Conservation (phyloP, 352 stramenopile species). For the Globisporangium paddicum region DNA sequence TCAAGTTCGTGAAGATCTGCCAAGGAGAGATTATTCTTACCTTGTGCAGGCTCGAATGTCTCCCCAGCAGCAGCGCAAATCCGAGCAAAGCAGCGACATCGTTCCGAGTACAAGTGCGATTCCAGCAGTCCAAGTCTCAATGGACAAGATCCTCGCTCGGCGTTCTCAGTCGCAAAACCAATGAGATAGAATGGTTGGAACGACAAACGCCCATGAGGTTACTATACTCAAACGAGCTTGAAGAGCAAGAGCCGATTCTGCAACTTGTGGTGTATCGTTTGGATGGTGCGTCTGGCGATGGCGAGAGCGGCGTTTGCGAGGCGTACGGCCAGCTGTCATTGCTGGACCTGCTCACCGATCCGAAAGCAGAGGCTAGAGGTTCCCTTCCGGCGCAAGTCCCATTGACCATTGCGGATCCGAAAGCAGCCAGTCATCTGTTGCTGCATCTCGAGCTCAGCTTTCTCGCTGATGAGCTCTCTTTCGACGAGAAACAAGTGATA, state of each 20-base stretch:
- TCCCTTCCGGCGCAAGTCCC: conserved; percentile 1
- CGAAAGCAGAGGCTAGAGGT: neutral
- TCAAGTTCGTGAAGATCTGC: conserved; percentile 9
- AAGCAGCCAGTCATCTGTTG: neutral
- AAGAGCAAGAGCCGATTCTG: conserved; percentile 19
- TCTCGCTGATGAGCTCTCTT: conserved; percentile 11
- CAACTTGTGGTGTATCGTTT: conserved; percentile 26
- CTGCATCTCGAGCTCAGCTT: conserved; percentile 23
- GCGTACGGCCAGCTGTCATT: conserved; percentile 22
- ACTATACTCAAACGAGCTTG: conserved; percentile 24
- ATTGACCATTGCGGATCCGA: conserved; percentile 4
- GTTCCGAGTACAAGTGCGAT: conserved; percentile 8
- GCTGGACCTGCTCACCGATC: conserved; percentile 12
- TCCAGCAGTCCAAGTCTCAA: neutral
- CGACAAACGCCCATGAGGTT: conserved; percentile 13
- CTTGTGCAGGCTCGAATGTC: neutral
- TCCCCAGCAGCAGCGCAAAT: neutral
- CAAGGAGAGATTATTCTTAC: conserved; percentile 3
- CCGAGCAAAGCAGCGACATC: neutral
- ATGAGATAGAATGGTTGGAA: conserved; percentile 12
- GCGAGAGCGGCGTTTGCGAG: conserved; percentile 17
- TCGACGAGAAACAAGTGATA: conserved; percentile 19
- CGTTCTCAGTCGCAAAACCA: conserved; percentile 1
- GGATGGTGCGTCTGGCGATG: neutral
- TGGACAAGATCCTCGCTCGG: conserved; percentile 7